Conservation (phyloP, 2,329 filamentous ascomycete species). For the Fusarium palustre region DNA sequence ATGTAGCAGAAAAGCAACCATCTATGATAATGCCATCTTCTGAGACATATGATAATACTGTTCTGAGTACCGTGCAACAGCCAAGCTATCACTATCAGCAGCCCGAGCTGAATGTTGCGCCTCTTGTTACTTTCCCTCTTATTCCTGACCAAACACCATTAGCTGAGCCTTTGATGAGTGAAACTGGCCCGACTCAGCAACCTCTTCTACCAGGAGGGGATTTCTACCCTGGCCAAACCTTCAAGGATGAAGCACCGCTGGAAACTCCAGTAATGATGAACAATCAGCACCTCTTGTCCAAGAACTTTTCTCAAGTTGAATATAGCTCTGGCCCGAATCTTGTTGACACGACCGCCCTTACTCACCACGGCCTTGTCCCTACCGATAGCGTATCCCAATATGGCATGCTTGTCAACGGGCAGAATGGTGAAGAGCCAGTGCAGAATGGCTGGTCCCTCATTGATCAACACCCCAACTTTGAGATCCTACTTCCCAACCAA, state of each 20-base stretch:
- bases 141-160: slow-evolving; percentile 37
- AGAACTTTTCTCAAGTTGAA: slow-evolving; percentile 36
- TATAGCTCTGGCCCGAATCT: slow-evolving; percentile 36
- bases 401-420: slow-evolving; percentile 24
- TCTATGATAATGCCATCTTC: slow-evolving; percentile 39
- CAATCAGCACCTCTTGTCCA: slow-evolving; percentile 34
- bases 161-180: slow-evolving; percentile 32
- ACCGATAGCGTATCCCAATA: slow-evolving; percentile 37
- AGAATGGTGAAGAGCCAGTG: slow-evolving; percentile 19
- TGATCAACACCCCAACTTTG: slow-evolving; percentile 46
- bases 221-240: slow-evolving; percentile 35
- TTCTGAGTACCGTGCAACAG: slow-evolving; percentile 30
- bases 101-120: slow-evolving; percentile 31
- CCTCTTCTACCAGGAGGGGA: slow-evolving; percentile 32
- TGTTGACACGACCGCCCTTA: slow-evolving; percentile 21
- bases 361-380: slow-evolving; percentile 31
- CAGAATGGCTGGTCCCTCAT: slow-evolving; percentile 37
- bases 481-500: slow-evolving; percentile 49
- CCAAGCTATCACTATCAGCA: slow-evolving; percentile 34
- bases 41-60: slow-evolving; percentile 33
- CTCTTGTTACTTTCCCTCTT: slow-evolving; percentile 41
- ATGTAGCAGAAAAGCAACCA: slow-evolving; percentile 48
- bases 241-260: slow-evolving; percentile 41
- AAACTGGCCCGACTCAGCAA: slow-evolving; percentile 28
- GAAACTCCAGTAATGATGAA: slow-evolving; percentile 30